A percentile compares a stretch with the other conserved stretches of the same genome.
Evolutionary conservation across 495 filamentous ascomycete species (phyloP).

Genomic region (Cercophora scortea): DNA sequence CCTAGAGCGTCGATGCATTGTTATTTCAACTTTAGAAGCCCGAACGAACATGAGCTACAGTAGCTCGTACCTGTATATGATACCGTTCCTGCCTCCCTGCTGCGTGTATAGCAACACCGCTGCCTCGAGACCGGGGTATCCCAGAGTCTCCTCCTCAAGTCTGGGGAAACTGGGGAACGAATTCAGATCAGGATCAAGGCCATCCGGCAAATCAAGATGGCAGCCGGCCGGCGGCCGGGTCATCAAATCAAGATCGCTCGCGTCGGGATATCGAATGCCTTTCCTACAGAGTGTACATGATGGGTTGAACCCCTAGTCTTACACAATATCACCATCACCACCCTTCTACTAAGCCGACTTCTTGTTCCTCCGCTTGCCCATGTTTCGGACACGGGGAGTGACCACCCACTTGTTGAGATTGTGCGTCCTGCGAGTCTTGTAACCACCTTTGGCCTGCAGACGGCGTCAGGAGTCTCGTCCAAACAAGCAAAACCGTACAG

Average conservation of each 20-base stretch:
- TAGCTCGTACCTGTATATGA: no score
- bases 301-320: constrained; percentile 4
- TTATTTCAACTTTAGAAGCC: no score
- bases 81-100: no score
- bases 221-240: background rate
- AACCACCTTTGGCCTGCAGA: constrained; percentile 81
- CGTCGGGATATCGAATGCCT: no score
- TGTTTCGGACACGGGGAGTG: constrained; percentile 63
- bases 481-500: background rate
- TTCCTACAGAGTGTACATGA: constrained; percentile 22
- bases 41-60: no score
- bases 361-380: constrained; percentile 60
- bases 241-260: background rate
- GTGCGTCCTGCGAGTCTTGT: constrained; percentile 74
- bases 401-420: constrained; percentile 81
- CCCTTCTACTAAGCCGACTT: constrained; percentile 20
- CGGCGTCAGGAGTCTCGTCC: constrained; percentile 22
- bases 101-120: no score
- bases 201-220: no score
- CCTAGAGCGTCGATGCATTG: no score
- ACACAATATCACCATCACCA: constrained; percentile 6
- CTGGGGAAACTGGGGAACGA: no score
- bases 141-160: no score
- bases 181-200: no score
- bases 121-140: no score